Evolutionary conservation across 129 eudicot species (phyloP).

Genomic region (Saussurea involucrata): DNA sequence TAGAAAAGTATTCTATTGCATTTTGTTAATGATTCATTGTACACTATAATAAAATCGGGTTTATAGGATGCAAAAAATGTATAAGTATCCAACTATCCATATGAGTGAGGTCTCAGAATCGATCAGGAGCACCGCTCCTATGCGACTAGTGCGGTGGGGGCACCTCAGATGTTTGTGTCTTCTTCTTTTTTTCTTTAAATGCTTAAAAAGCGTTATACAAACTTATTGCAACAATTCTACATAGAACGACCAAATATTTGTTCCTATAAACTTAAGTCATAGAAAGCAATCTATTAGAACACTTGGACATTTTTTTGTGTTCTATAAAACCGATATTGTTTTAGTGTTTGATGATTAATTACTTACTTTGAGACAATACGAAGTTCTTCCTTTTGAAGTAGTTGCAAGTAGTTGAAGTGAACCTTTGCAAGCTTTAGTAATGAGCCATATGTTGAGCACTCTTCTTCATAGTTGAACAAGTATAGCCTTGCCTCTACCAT

Average conservation of each 20-base stretch:
- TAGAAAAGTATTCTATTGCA: too few relatives aligned
- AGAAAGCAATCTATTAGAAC: background rate
- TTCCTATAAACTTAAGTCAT: background rate
- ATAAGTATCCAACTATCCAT: too few relatives aligned
- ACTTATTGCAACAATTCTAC: background rate
- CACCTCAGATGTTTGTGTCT: background rate
- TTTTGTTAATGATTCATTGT: too few relatives aligned
- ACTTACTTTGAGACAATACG: constrained; percentile 22
- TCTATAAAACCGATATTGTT: background rate
- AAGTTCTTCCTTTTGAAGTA: constrained; percentile 28
- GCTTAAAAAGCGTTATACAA: too few relatives aligned
- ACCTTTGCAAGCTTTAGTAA: constrained; percentile 36
- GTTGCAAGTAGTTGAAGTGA: constrained; percentile 35
- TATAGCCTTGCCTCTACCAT: constrained; percentile 27
- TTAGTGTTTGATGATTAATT: too few relatives aligned
- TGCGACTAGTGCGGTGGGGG: too few relatives aligned
- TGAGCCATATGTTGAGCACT: background rate
- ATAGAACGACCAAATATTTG: background rate
- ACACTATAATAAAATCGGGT: too few relatives aligned
- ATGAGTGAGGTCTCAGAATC: too few relatives aligned
- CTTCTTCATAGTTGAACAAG: constrained; percentile 29
- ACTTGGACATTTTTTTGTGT: background rate
- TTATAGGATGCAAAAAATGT: too few relatives aligned
- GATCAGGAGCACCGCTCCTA: too few relatives aligned
- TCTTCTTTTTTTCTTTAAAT: too few relatives aligned